Conservation (phyloP, 345 rosid genomes). For the Eucalyptus pauciflora region DNA sequence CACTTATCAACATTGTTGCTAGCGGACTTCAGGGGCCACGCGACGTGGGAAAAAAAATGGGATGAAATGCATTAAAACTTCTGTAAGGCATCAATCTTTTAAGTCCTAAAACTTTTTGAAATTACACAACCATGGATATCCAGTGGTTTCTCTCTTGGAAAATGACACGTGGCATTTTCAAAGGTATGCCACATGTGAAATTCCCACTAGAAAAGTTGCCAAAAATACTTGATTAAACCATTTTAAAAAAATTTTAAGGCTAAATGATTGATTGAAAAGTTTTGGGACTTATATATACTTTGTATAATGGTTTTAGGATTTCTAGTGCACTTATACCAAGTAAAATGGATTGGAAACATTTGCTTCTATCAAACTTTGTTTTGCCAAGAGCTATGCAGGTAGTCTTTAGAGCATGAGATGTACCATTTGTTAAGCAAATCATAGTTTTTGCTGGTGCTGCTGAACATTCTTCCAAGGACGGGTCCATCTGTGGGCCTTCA, state of each 20-base stretch:
- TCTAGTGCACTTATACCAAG: not conserved
- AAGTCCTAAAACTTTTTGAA: not conserved
- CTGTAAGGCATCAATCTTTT: not conserved
- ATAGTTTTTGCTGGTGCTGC: not conserved
- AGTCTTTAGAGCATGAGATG: not conserved
- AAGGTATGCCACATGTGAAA: not conserved
- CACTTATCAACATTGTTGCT: not conserved
- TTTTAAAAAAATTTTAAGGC: not conserved
- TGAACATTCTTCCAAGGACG: not conserved
- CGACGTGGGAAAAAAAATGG: not conserved
- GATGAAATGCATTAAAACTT: not conserved
- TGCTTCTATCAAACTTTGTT: not conserved
- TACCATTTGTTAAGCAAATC: not conserved
- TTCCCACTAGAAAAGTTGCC: not conserved
- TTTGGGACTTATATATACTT: not conserved
- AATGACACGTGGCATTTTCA: not conserved
- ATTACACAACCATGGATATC: not conserved
- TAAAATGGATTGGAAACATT: not conserved
- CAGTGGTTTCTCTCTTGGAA: not conserved
- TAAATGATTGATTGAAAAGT: not conserved
- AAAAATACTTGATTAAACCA: not conserved
- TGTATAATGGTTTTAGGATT: not conserved
- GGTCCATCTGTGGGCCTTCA: not conserved
- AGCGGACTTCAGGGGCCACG: not conserved
- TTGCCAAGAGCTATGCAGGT: not conserved